Conservation (phyloP, 805 yeast species). For the Wickerhamomyces chambardii region DNA sequence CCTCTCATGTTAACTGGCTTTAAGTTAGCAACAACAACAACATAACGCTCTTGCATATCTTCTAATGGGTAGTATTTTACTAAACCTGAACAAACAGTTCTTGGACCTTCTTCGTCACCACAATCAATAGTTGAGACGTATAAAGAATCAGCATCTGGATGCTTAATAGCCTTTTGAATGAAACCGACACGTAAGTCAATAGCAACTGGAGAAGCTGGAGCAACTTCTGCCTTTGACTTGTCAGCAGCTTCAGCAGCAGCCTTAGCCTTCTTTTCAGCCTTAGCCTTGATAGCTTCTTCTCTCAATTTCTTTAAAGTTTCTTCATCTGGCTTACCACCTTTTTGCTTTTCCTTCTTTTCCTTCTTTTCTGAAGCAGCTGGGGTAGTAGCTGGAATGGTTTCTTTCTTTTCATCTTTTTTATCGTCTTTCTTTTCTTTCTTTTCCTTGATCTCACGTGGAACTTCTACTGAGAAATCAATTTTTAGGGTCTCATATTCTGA, state of each 20-base stretch:
- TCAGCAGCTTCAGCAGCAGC: slow-evolving; percentile 28
- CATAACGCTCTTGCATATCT: slow-evolving; percentile 91
- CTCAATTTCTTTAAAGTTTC: slow-evolving; percentile 35
- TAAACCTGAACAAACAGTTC: slow-evolving; percentile 97
- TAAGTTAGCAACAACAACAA: slow-evolving; percentile 88
- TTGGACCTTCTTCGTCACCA: slow-evolving; percentile 96
- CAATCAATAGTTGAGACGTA: slow-evolving; percentile 94
- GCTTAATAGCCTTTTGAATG: slow-evolving; percentile 93
- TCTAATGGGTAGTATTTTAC: slow-evolving; percentile 85
- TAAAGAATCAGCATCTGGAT: slow-evolving; percentile 95
- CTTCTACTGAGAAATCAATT: slow-evolving; percentile 49
- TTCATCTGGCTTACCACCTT: slow-evolving; percentile 37
- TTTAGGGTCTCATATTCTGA: slow-evolving; percentile 42
- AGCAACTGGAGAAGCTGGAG: slow-evolving; percentile 71
- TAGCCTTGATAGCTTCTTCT: slow-evolving; percentile 52
- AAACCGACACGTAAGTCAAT: slow-evolving; percentile 94
- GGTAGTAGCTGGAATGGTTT: slow-evolving; percentile 15
- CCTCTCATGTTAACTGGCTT: slow-evolving; percentile 99
- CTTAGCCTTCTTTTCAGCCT: slow-evolving; percentile 54
- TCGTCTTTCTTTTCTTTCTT: slow-evolving; percentile 43
- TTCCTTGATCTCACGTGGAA: slow-evolving; percentile 69
- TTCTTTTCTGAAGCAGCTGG: slow-evolving; percentile 31
- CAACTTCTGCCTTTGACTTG: slow-evolving; percentile 49
- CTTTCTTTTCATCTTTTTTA: slow-evolving; percentile 10
- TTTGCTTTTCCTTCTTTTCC: slow-evolving; percentile 37